phyloP scores from a whole-genome alignment of 1,284 basidiomycete species.

The Volvariella volvacea region DNA sequence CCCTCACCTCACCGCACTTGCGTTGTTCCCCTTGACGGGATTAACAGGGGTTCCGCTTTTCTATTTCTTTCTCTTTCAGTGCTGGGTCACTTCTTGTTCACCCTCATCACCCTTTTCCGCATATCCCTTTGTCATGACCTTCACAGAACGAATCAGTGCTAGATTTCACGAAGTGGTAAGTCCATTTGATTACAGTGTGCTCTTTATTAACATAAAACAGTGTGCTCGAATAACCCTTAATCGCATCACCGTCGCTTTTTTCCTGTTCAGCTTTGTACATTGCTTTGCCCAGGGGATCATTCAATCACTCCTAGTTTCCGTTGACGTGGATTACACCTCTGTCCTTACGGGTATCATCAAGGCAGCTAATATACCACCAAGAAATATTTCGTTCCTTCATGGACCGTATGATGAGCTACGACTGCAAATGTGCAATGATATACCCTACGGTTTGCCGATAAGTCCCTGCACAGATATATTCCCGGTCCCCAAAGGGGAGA shows the following conservation, averaged over 20 bases:
- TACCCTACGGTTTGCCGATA: slow-evolving; percentile 27
- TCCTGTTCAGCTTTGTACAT: slow-evolving; percentile 36
- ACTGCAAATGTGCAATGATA: slow-evolving; percentile 39
- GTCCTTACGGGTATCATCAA: slow-evolving; percentile 32
- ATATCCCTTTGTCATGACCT: no score
- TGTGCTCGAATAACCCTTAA: slow-evolving; percentile 29
- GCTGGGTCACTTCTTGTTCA: no score
- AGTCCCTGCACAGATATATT: slow-evolving; percentile 28
- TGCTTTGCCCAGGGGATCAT: slow-evolving; percentile 39
- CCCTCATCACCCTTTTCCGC: no score
- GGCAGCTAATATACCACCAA: slow-evolving; percentile 28
- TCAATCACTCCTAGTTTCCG: slow-evolving; percentile 40
- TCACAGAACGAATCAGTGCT: no score
- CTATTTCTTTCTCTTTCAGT: no score
- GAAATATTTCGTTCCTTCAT: slow-evolving; percentile 33
- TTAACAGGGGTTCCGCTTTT: no score
- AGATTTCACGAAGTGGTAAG: no score
- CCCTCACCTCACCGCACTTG: not conserved
- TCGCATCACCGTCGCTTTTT: slow-evolving; percentile 38
- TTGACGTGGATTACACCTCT: slow-evolving; percentile 34
- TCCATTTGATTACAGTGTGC: no score
- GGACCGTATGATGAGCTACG: slow-evolving; percentile 23
- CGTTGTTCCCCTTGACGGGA: no score
- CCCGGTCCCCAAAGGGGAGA: slow-evolving; percentile 3
- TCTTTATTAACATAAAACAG: slow-evolving; percentile 12